phyloP scores from a whole-genome alignment of 2,329 filamentous ascomycete genomes.

The Tetracladium maxilliforme region DNA sequence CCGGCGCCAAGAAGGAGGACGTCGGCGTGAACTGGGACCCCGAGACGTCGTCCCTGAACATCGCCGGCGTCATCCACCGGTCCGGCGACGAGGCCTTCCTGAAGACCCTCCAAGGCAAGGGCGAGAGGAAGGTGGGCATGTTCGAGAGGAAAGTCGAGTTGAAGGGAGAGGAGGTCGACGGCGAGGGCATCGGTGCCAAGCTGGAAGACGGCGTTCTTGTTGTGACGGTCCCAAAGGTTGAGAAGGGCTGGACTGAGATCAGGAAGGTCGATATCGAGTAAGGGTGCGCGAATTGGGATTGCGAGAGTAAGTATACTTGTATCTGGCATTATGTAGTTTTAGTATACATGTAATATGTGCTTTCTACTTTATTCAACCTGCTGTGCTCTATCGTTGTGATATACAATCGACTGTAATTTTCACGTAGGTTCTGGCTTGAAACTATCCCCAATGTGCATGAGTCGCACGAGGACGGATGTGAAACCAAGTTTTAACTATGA shows the following conservation, averaged over 20 bases:
- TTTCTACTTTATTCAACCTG: too few species aligned
- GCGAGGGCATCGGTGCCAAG: slow-evolving; percentile 54
- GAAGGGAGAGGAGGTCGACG: slow-evolving; percentile 48
- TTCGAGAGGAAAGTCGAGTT: slow-evolving; percentile 61
- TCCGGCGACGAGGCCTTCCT: slow-evolving; percentile 56
- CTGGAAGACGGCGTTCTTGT: slow-evolving; percentile 66
- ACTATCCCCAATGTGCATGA: too few species aligned
- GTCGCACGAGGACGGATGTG: too few species aligned
- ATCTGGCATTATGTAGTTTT: too few species aligned
- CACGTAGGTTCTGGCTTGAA: too few species aligned
- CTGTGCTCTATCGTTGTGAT: too few species aligned
- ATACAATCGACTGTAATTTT: too few species aligned
- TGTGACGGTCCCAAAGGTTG: slow-evolving; percentile 62
- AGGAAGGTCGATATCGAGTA: slow-evolving; percentile 40
- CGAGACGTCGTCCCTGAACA: slow-evolving; percentile 46
- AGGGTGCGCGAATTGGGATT: too few species aligned
- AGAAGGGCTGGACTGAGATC: slow-evolving; percentile 50
- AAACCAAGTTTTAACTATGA: too few species aligned
- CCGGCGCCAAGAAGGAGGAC: slow-evolving; percentile 68
- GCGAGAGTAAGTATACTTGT: too few species aligned
- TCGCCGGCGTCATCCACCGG: slow-evolving; percentile 61
- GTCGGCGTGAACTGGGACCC: slow-evolving; percentile 64
- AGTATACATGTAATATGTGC: too few species aligned
- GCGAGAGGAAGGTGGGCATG: slow-evolving; percentile 57
- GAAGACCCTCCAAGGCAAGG: slow-evolving; percentile 38